phyloP scores from a whole-genome alignment of 257 asterid genomes.

The Mitragyna speciosa region DNA sequence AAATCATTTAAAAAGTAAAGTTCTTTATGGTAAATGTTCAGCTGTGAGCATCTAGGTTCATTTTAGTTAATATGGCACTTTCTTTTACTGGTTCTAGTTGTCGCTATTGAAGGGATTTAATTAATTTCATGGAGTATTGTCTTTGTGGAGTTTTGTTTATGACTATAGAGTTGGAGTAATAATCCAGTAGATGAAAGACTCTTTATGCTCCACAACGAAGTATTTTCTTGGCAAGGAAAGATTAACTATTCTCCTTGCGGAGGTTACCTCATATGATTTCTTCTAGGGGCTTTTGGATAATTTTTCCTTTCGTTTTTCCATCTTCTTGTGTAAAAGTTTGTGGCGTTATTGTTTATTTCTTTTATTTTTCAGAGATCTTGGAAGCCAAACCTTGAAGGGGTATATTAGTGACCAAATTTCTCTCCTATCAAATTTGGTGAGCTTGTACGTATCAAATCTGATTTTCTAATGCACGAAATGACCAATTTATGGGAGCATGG shows the following conservation, averaged over 20 bases:
- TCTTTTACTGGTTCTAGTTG: background rate
- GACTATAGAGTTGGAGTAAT: background rate
- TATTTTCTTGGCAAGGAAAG: background rate
- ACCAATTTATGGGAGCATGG: background rate
- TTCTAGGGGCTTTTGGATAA: background rate
- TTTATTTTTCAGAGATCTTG: slow-evolving; percentile 72
- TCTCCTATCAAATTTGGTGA: slow-evolving; percentile 79
- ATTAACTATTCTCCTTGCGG: background rate
- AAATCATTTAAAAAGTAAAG: background rate
- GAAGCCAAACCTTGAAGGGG: slow-evolving; percentile 93
- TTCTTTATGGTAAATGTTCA: background rate
- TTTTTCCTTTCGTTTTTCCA: background rate
- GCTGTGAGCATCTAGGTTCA: background rate
- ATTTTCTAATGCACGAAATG: slow-evolving; percentile 9
- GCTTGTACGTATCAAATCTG: slow-evolving; percentile 74
- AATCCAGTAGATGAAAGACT: background rate
- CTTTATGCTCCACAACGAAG: background rate
- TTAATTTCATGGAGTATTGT: background rate
- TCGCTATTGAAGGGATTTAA: background rate
- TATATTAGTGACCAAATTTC: slow-evolving; percentile 66
- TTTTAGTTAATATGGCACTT: background rate
- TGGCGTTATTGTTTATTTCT: background rate
- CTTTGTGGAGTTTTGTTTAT: background rate
- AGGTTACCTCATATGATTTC: background rate
- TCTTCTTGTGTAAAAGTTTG: background rate